phyloP scores from a whole-genome alignment of 192 early-diverging fungal species.

The Entomortierella parvispora region DNA sequence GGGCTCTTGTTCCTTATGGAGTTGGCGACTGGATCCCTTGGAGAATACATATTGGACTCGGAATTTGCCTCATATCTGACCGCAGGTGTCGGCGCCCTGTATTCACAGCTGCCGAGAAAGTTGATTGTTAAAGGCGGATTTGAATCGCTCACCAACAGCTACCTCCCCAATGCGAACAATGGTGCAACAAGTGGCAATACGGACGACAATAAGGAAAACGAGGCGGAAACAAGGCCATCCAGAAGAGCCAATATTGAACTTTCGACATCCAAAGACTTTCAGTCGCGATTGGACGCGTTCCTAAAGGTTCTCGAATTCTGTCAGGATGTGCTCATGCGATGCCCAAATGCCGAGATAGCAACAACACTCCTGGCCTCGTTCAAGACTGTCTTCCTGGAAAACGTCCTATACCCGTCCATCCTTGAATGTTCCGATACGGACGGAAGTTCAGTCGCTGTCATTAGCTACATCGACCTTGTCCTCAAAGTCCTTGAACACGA shows the following conservation, averaged over 20 bases:
- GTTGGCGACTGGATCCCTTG: constrained; percentile 79
- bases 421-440: constrained; percentile 93
- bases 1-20: constrained; percentile 88
- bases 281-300: constrained; percentile 73
- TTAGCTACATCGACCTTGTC: constrained; percentile 91
- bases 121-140: constrained; percentile 64
- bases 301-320: constrained; percentile 75
- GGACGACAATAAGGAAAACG: constrained; percentile 17
- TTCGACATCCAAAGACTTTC: constrained; percentile 70
- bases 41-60: constrained; percentile 82
- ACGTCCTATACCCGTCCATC: constrained; percentile 87
- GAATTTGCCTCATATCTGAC: constrained; percentile 88
- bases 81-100: constrained; percentile 88
- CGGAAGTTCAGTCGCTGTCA: constrained; percentile 86
- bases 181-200: background rate
- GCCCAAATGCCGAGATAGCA: constrained; percentile 70
- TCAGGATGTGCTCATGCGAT: constrained; percentile 75
- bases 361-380: constrained; percentile 72
- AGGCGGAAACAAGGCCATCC: constrained; percentile 29
- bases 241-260: constrained; percentile 58
- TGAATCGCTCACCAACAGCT: too few species aligned
- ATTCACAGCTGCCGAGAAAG: constrained; percentile 88
- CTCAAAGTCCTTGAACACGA: constrained; percentile 79
- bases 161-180: constrained; percentile 3
- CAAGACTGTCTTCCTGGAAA: constrained; percentile 82